These are phyloP conservation scores for Malus hybrid DNA, from an alignment of 331 rosid genomes.

Conservation along the genomic window DNA sequence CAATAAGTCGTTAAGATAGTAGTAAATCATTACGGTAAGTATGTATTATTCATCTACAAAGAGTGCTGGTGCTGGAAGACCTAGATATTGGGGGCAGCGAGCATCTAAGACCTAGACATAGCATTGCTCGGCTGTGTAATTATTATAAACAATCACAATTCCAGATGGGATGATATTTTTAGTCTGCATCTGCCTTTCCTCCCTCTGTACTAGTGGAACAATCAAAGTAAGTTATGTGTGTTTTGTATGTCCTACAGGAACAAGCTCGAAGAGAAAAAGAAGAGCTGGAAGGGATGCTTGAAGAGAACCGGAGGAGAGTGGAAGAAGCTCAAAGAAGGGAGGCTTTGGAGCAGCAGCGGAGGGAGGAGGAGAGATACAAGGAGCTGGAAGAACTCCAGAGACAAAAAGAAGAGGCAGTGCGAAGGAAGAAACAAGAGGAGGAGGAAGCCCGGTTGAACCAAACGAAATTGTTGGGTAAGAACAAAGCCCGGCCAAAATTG, in stretches of 20 bases:
- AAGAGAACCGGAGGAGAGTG: slow-evolving; percentile 69
- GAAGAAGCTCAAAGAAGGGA: slow-evolving; percentile 89
- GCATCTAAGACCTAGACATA: neutral
- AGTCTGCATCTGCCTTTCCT: neutral
- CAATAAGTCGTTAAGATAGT: neutral
- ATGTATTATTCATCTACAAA: neutral
- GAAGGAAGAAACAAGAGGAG: slow-evolving; percentile 79
- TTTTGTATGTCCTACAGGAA: slow-evolving; percentile 36
- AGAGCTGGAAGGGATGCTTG: slow-evolving; percentile 71
- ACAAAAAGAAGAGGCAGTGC: slow-evolving; percentile 85
- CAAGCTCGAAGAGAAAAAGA: slow-evolving; percentile 70
- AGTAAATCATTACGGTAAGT: neutral
- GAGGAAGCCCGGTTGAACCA: slow-evolving; percentile 78
- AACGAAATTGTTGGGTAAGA: slow-evolving; percentile 82
- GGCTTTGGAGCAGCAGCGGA: slow-evolving; percentile 81
- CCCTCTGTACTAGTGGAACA: neutral
- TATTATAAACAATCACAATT: neutral
- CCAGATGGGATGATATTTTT: neutral
- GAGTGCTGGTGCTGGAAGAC: neutral
- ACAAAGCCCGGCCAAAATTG: slow-evolving; percentile 87
- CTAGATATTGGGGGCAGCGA: neutral
- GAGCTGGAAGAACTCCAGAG: slow-evolving; percentile 95
- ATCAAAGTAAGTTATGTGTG: neutral
- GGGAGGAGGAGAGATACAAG: slow-evolving; percentile 90
- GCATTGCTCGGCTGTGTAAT: neutral